Evolutionary conservation across 305 asterid genomes (phyloP), one percentile per base, ranked within the genome.

Genomic region (Rubia occidens): DNA sequence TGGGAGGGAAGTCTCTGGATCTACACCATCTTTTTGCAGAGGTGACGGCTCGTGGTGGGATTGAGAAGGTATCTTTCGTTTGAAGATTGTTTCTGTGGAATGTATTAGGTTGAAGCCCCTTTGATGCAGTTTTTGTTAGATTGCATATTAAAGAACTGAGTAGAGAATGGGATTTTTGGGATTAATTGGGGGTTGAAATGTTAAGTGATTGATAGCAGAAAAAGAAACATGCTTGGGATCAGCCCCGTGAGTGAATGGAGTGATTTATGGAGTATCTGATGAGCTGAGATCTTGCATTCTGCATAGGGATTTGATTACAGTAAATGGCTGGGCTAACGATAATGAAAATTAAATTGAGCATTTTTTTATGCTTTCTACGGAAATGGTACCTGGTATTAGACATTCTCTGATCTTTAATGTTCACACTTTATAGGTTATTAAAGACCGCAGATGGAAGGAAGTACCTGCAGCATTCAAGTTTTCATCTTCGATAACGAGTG

Each of bases 371-470:
- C 15, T 62, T 14, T 64, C n/a, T 26, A 43, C 10, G 17, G 11
- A 59, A 9, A 59, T 26, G 42, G 40, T 59, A 6, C 21, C 40
- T 59, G n/a, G n/a, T 11, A 6, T 43, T 44, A 13, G 21, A 43
- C 53, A 18, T 59, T 65, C 62, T 54, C 60, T 26, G 59, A 47
- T 66, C 49, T 45, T 20, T 55, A 56, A 76, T 51, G 49, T 68
- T 74, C 66, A 64, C 89, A 87, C 61, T 68, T 69, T 64, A 66
- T 88, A 94, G 99, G 89, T 91, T 71, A 81, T 89, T 61, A 79
- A 73, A 70, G 97, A 94, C 78, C 91, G 97, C 71, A 86, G 86
- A 87, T 94, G 97, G 99, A 88, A 80, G 80, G 97, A 94, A 77
- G 80, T 94, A 69, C 78, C 82, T 44, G 89, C 83, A 72, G 84